Base-by-base conservation (phyloP, 805 yeast species). In the Candida golubevii region DNA sequence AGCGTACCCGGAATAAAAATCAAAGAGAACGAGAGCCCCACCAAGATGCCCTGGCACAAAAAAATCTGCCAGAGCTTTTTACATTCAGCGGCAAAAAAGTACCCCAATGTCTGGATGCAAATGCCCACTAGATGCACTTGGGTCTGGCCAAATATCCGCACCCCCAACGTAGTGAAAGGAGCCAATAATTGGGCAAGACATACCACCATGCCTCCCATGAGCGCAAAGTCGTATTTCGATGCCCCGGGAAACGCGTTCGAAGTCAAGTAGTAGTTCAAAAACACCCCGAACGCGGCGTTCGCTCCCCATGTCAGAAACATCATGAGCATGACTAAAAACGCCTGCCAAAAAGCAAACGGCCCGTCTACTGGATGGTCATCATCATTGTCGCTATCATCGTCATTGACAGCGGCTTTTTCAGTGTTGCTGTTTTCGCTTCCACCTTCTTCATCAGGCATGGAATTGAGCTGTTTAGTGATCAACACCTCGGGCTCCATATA, bases 151-250 rank as follows among this genome's bases (percentile, higher is more conserved):
- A 79, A 63, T 8, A 79, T 50, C 45, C 73, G 71, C 50, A 74
- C 72, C 1, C 74, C 43, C 26, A 53, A 33, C 1, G 50, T 49
- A 14, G 44, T 46, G 26, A 82, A 47, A 3, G 95, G 93, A 35
- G 87, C 67, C 30, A 66, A 49, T 50, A 74, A 62, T 60, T 84
- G 85, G 26, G 87, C 85, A 48, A 83, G 61, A 45, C 65, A 72
- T 38, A 83, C 79, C 0, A 83, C 76, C 7, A 84, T 55, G 4
- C 91, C 90, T 0, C 89, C 87, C 51, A 85, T 73, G 35, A 78
- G 65, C 11, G 88, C 86, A 60, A 74, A 85, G 46, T 81, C 85
- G 44, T 77, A 63, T 41, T 73, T 74, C 0, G 74, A 58, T 0
- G 85, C 82, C 1, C 82, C 85, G 0, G 69, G 67, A 48, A 80